Conservation (phyloP, 1,284 basidiomycete genomes). For the Moesziomyces globuligerus region DNA sequence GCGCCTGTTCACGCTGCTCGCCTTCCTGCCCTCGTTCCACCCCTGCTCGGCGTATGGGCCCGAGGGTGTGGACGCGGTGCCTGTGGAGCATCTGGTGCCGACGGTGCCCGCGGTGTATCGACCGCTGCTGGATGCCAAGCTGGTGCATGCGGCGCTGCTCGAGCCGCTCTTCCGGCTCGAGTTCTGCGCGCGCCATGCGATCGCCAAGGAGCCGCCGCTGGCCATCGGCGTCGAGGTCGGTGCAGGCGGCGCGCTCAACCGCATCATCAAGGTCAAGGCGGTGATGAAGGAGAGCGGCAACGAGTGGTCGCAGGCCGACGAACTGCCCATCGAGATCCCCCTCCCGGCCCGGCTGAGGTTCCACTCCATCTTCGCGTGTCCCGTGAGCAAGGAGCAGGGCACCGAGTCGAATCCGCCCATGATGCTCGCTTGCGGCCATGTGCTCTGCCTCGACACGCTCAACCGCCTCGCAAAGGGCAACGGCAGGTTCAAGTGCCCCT, state of each 20-base stretch:
- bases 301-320: conserved; percentile 88
- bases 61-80: conserved; percentile 25
- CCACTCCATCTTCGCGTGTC: conserved; percentile 96
- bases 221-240: conserved; percentile 89
- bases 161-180: conserved; percentile 85
- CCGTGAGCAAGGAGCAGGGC: conserved; percentile 96
- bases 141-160: conserved; percentile 74
- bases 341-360: conserved; percentile 79
- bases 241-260: conserved; percentile 83
- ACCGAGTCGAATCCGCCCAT: conserved; percentile 93
- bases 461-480: conserved; percentile 73
- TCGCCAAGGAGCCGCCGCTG: conserved; percentile 87
- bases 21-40: conserved; percentile 73
- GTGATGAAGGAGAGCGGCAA: conserved; percentile 91
- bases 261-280: conserved; percentile 89
- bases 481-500: conserved; percentile 70
- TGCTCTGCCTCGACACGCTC: conserved; percentile 57
- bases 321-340: conserved; percentile 93
- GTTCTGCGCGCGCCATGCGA: conserved; percentile 84
- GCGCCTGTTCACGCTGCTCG: conserved; percentile 79
- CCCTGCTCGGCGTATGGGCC: conserved; percentile 31
- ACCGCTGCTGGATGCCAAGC: conserved; percentile 41
- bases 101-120: conserved; percentile 53
- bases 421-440: conserved; percentile 94
- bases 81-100: conserved; percentile 34